Evolutionary conservation across 164 flowering plant genomes (phyloP).

Genomic region (Aristolochia contorta): DNA sequence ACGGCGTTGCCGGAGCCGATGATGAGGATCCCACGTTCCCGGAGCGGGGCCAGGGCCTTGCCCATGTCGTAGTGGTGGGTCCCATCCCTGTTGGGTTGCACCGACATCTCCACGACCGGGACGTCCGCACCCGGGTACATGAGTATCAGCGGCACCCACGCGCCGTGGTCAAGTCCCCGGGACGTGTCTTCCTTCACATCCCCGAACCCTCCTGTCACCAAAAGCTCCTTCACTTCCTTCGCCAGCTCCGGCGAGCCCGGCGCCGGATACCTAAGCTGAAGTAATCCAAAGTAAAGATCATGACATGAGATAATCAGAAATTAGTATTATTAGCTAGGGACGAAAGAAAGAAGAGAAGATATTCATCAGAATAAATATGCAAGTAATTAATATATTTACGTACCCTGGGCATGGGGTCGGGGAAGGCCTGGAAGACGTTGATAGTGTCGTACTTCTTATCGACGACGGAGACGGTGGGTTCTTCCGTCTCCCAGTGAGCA

Average conservation of each 20-base stretch:
- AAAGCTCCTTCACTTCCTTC: slow-evolving; percentile 49
- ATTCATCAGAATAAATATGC: too few species aligned
- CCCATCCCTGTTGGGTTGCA: slow-evolving; percentile 43
- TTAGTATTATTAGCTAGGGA: too few species aligned
- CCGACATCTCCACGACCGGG: slow-evolving; percentile 73
- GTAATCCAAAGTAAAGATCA: too few species aligned
- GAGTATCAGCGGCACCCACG: slow-evolving; percentile 80
- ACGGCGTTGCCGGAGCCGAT: slow-evolving; percentile 82
- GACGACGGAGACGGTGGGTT: slow-evolving; percentile 1
- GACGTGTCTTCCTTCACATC: slow-evolving; percentile 41
- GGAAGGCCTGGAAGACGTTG: background rate
- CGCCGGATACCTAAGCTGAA: slow-evolving; percentile 74
- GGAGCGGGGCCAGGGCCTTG: slow-evolving; percentile 63
- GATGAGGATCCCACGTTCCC: slow-evolving; percentile 72
- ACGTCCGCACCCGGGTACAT: slow-evolving; percentile 83
- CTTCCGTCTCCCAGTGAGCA: background rate
- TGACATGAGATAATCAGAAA: too few species aligned
- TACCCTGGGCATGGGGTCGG: too few species aligned
- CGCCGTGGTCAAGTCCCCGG: slow-evolving; percentile 88
- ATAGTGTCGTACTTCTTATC: background rate
- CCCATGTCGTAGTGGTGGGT: slow-evolving; percentile 75
- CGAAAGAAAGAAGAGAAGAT: too few species aligned
- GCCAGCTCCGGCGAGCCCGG: slow-evolving; percentile 75
- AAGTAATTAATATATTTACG: too few species aligned
- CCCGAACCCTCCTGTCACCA: slow-evolving; percentile 34